Evolutionary conservation across 495 filamentous ascomycete genomes (phyloP), one percentile per base, ranked within the genome.

Genomic region (Penicillium daleae): DNA sequence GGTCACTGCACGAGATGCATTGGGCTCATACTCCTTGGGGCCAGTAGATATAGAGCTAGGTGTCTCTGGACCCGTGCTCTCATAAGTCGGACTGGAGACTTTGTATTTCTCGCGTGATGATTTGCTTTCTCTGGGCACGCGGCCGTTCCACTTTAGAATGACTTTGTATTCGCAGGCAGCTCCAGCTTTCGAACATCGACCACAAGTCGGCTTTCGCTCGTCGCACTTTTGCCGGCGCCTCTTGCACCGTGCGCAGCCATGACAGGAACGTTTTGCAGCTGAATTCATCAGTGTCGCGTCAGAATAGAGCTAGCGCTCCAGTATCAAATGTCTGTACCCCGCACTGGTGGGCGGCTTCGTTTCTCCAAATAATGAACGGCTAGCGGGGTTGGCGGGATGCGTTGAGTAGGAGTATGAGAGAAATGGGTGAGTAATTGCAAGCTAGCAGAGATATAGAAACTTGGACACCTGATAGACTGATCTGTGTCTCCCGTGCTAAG

Each of bases 171-270:
- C 60, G 46, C 64, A 66, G n/a, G 49, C 4, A n/a, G 27, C 42
- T 13, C 39, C 50, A 27, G 64, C 64, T 27, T 63, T 24, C n/a
- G 4, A 27, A 42, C 64, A 66, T 12, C 64, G 60, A 12, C 59
- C 57, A 27, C 60, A 66, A 27, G 10, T 52, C 12, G 64, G 64
- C 4, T 62, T 62, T 24, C 29, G 50, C 32, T 66, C 64, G 31
- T 66, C 64, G 29, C 64, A 66, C 57, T 66, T 66, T 37, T 66
- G 64, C 21, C 64, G 60, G 19, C 64, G 64, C 19, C 57, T 55
- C 40, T 66, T 66, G 42, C 64, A 66, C 17, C 64, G 56, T 22
- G 51, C 60, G 42, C 60, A 66, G 56, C 64, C 60, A 21, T 63
- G 60, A 37, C 37, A 52, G 21, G 64, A 66, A 5, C 64, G 64